Evolutionary conservation across 108 stramenopile species (phyloP).

Genomic region (Bacterosira constricta): DNA sequence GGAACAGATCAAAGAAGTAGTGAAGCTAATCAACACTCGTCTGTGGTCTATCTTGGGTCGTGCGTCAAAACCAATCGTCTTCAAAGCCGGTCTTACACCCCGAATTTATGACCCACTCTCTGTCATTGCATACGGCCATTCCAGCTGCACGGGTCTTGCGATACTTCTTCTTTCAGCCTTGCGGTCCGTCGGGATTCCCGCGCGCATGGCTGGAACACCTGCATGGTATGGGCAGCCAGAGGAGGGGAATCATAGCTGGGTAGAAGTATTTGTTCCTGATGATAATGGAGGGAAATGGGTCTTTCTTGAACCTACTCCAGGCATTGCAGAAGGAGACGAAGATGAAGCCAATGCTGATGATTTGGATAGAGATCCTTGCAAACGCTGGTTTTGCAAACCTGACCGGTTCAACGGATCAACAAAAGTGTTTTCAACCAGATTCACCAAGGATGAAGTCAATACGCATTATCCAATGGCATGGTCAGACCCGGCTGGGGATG

Average conservation of each 20-base stretch:
- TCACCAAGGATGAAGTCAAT: constrained; percentile 1
- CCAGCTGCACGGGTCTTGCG: constrained; percentile 83
- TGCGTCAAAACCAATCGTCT: constrained; percentile 51
- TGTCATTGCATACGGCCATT: constrained; percentile 81
- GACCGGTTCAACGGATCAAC: constrained; percentile 62
- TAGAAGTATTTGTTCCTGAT: constrained; percentile 72
- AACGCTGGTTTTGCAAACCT: constrained; percentile 87
- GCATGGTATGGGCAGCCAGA: constrained; percentile 78
- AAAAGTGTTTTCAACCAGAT: constrained; percentile 70
- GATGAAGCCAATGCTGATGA: constrained; percentile 57
- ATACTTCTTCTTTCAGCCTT: constrained; percentile 73
- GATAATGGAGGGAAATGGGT: constrained; percentile 59
- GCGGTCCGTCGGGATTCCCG: constrained; percentile 73
- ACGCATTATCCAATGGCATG: constrained; percentile 82
- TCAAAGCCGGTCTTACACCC: constrained; percentile 75
- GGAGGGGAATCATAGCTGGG: constrained; percentile 93
- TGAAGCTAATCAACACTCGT: constrained; percentile 63
- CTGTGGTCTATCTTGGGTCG: constrained; percentile 62
- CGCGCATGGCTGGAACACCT: constrained; percentile 85
- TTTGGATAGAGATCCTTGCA: constrained; percentile 74
- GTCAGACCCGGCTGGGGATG: constrained; percentile 66
- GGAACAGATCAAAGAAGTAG: constrained; percentile 47
- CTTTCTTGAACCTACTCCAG: constrained; percentile 82
- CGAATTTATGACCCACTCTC: constrained; percentile 89
- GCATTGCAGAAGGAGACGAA: constrained; percentile 45